phyloP scores from a whole-genome alignment of 768 basidiomycete genomes.

The Mycena amicta region DNA sequence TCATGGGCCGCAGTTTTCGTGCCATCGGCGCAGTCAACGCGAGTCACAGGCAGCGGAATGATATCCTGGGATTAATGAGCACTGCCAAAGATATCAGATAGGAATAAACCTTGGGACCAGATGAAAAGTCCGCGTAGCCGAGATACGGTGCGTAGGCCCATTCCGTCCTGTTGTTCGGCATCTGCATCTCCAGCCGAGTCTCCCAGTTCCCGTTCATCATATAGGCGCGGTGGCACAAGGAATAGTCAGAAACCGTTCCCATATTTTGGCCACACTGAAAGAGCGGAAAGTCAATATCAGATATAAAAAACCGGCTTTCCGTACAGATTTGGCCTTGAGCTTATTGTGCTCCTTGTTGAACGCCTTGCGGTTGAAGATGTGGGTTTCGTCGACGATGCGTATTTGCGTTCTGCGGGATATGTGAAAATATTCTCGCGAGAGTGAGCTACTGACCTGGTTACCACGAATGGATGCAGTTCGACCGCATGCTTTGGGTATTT shows the following conservation, averaged over 20 bases:
- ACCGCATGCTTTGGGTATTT: slow-evolving; percentile 21
- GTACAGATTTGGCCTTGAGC: slow-evolving; percentile 26
- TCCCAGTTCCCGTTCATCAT: slow-evolving; percentile 32
- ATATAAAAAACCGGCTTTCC: slow-evolving; percentile 1
- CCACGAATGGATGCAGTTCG: slow-evolving; percentile 36
- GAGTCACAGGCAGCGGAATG: slow-evolving; percentile 33
- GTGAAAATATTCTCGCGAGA: neutral
- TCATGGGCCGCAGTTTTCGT: slow-evolving; percentile 3
- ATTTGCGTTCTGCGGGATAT: slow-evolving; percentile 33
- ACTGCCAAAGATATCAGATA: neutral
- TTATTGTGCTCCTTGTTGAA: slow-evolving; percentile 31
- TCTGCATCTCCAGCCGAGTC: slow-evolving; percentile 30
- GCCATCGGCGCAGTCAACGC: slow-evolving; percentile 27
- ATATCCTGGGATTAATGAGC: slow-evolving; percentile 29
- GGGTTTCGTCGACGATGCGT: slow-evolving; percentile 34
- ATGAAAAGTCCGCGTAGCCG: slow-evolving; percentile 14
- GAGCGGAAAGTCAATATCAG: neutral
- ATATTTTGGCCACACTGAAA: slow-evolving; percentile 26
- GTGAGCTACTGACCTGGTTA: slow-evolving; percentile 32
- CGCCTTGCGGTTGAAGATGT: slow-evolving; percentile 30
- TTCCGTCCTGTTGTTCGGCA: slow-evolving; percentile 18
- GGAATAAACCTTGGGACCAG: slow-evolving; percentile 34
- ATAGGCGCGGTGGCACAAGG: slow-evolving; percentile 29
- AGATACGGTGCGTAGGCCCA: slow-evolving; percentile 37
- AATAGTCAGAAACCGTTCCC: slow-evolving; percentile 13